Base-by-base conservation (phyloP, 495 filamentous ascomycete species). In the Sporormia fimetaria region DNA sequence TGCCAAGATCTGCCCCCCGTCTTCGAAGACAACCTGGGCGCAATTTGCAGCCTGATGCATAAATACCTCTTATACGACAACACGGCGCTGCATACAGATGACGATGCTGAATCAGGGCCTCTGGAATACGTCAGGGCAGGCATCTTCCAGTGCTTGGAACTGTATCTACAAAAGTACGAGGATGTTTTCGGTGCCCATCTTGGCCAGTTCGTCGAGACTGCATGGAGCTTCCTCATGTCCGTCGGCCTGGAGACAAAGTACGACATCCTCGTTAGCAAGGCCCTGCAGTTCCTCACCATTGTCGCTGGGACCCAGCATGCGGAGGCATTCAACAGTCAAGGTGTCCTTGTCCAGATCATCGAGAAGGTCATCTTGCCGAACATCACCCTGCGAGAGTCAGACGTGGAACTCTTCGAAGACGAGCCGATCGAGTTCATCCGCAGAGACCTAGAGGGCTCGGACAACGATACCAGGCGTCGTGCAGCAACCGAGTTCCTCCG, bases 371-470 rank as follows among this genome's bases (percentile, higher is more conserved):
- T 99, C 31, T 63, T 99, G 38, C 92, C 92, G 23, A 99, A 95
- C 49, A 75, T 96, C 37, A 77, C 75, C 9, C 69, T 99, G 16
- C 75, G 92, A 28, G 86, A 92, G 47, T 84, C 87, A 2, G 92
- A 99, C 43, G 76, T 93, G 44, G 92, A 99, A 57, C 68, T 93
- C 24, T 94, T 96, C 50, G 92, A 96, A 57, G 92, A 99, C 54
- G 92, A 99, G 58, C 92, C 92, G 2, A 95, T 99, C 57, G 92
- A 99, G 58, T 99, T 93, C 61, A 96, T 96, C 54, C 71, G 92
- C 37, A 76, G 86, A 45, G 88, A 99, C 59, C 70, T 99, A 11
- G 92, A 99, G 60, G 92, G 92, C 15, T 94, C 87, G 1, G 92
- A 96, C 56, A 86, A 79, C 36, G 92, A 96, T 48, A 96, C 92